phyloP scores from a whole-genome alignment of 192 early-diverging fungal species.

The Coemansia sp. region DNA sequence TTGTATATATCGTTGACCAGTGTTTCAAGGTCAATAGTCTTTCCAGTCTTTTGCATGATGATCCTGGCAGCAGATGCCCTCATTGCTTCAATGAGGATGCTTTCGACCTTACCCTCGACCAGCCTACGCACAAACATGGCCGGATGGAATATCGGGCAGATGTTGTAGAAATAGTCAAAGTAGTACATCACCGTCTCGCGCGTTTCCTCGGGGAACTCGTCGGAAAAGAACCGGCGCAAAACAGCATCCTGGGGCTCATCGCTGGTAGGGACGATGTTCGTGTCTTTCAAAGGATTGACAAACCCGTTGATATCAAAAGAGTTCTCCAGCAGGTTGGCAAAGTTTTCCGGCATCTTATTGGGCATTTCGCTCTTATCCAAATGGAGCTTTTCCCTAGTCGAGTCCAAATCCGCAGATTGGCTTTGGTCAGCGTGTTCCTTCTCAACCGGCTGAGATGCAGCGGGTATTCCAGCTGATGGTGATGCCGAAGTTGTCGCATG shows the following conservation, averaged over 20 bases:
- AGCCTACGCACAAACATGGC: slow-evolving; percentile 36
- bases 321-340: neutral
- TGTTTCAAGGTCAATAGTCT: slow-evolving; percentile 8
- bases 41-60: slow-evolving; percentile 10
- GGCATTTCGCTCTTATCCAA: neutral
- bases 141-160: slow-evolving; percentile 38
- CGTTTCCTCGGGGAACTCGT: slow-evolving; percentile 34
- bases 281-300: neutral
- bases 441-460: neutral
- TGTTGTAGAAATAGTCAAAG: slow-evolving; percentile 34
- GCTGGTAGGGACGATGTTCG: neutral
- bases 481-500: neutral
- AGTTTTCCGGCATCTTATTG: neutral
- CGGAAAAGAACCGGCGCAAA: slow-evolving; percentile 43
- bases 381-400: neutral
- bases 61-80: slow-evolving; percentile 23
- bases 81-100: slow-evolving; percentile 24
- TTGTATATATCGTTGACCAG: slow-evolving; percentile 16
- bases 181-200: slow-evolving; percentile 29
- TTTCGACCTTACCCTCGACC: slow-evolving; percentile 14
- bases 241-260: slow-evolving; percentile 10
- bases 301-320: neutral
- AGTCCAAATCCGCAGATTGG: neutral
- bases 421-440: neutral
- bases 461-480: neutral